Conservation (phyloP, 2,329 filamentous ascomycete species). For the Zasmidium citrigriseum region DNA sequence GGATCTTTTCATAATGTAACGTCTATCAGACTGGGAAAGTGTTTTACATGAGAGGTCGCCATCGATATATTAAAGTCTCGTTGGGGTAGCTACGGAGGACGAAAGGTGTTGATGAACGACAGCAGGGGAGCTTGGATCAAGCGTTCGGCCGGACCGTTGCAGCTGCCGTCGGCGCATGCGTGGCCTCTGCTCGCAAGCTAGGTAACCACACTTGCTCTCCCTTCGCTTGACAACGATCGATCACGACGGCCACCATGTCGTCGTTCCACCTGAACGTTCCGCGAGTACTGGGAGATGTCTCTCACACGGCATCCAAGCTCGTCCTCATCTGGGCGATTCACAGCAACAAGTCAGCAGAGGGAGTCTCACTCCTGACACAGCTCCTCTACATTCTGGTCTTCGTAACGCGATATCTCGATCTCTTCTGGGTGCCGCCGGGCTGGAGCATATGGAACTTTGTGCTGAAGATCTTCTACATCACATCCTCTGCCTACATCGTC, state of each 20-base stretch:
- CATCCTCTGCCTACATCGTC: conserved; percentile 82
- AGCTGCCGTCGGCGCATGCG: not conserved
- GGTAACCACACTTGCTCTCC: not conserved
- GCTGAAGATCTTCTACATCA: conserved; percentile 88
- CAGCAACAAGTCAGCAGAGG: conserved; percentile 81
- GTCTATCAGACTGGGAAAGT: too few species aligned
- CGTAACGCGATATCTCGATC: conserved; percentile 79
- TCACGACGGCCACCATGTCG: conserved; percentile 8
- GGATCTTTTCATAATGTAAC: too few species aligned
- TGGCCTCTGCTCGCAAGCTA: not conserved
- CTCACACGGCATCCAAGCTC: conserved; percentile 82
- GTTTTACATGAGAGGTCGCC: not conserved
- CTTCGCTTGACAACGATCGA: not conserved
- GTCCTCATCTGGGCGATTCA: conserved; percentile 92
- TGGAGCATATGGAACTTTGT: conserved; percentile 67
- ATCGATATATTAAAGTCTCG: not conserved
- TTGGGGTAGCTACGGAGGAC: not conserved
- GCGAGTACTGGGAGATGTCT: conserved; percentile 79
- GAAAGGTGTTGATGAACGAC: not conserved
- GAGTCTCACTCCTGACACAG: conserved; percentile 90
- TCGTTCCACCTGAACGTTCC: conserved; percentile 47
- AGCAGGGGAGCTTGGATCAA: not conserved
- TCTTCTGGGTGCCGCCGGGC: conserved; percentile 47
- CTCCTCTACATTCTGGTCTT: conserved; percentile 85
- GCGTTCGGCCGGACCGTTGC: not conserved